These are phyloP conservation scores for Candida loeiensis DNA, from an alignment of 805 yeast species.

Conservation along the genomic window DNA sequence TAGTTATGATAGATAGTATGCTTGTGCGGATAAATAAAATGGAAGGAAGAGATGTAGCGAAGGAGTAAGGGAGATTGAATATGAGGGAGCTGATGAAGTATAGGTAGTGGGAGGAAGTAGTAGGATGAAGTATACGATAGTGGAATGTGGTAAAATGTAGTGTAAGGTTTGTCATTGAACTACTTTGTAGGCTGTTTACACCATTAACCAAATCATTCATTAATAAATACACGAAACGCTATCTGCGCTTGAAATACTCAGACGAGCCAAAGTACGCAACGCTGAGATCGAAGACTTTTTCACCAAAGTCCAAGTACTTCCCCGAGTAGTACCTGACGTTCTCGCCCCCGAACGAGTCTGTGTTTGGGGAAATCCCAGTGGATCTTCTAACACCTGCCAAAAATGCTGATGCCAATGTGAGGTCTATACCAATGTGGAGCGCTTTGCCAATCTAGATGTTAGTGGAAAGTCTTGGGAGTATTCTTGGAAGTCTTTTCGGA, in stretches of 20 bases:
- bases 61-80: too few species aligned
- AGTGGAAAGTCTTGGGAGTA: too few species aligned
- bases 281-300: conserved; percentile 68
- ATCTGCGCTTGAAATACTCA: conserved; percentile 52
- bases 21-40: not conserved
- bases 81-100: too few species aligned
- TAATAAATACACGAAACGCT: not conserved
- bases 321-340: conserved; percentile 50
- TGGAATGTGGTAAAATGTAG: too few species aligned
- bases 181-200: too few species aligned
- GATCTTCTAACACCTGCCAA: conserved; percentile 70
- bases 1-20: not conserved
- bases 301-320: conserved; percentile 83
- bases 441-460: conserved; percentile 45
- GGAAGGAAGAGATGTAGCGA: not conserved
- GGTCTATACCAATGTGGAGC: conserved; percentile 56
- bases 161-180: too few species aligned
- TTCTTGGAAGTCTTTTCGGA: not conserved
- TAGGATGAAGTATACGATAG: too few species aligned
- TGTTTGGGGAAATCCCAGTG: conserved; percentile 62
- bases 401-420: conserved; percentile 60
- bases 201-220: not conserved
- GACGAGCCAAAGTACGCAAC: conserved; percentile 70
- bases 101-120: too few species aligned
- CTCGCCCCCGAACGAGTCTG: conserved; percentile 41